Conservation (phyloP, 257 asterid genomes). For the Solanum appendiculatum region DNA sequence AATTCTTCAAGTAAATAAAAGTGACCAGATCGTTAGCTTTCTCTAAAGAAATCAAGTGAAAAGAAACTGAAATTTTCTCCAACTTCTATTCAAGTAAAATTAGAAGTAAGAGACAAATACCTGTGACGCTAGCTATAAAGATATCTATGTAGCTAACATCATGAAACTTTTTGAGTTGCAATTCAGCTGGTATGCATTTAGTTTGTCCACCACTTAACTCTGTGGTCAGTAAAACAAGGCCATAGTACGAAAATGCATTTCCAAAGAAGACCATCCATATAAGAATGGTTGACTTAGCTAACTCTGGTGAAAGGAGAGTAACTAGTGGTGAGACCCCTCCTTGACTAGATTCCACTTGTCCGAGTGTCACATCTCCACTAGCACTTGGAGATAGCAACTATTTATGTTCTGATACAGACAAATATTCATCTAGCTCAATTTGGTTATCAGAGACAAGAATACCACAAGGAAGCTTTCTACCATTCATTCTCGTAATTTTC, state of each 20-base stretch:
- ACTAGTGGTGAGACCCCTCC: slow-evolving; percentile 28
- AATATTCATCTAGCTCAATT: not conserved
- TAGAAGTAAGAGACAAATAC: slow-evolving; percentile 19
- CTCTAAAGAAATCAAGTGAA: not conserved
- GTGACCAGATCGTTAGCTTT: slow-evolving; percentile 4
- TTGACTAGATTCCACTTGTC: slow-evolving; percentile 3
- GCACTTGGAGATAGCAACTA: slow-evolving; percentile 31
- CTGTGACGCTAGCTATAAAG: slow-evolving; percentile 68
- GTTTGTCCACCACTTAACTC: slow-evolving; percentile 42
- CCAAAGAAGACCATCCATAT: slow-evolving; percentile 68
- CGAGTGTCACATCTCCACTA: slow-evolving; percentile 8
- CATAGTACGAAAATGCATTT: slow-evolving; percentile 68
- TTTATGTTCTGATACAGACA: slow-evolving; percentile 29
- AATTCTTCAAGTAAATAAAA: slow-evolving; percentile 40
- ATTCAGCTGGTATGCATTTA: slow-evolving; percentile 20
- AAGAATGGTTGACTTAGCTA: slow-evolving; percentile 51
- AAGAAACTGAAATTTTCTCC: not conserved
- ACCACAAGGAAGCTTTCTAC: slow-evolving; percentile 21
- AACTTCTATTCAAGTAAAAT: not conserved
- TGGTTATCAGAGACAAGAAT: slow-evolving; percentile 12
- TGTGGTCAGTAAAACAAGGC: slow-evolving; percentile 69
- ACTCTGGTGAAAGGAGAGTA: slow-evolving; percentile 58
- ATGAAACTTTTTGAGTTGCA: slow-evolving; percentile 21
- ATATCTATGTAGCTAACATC: slow-evolving; percentile 45
- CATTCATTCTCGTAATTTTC: slow-evolving; percentile 11